A percentile compares a stretch with the other conserved stretches of the same genome.
These are phyloP conservation scores for Mucor lusitanicus DNA, from an alignment of 371 early-diverging fungal species.

Conservation along the genomic window DNA sequence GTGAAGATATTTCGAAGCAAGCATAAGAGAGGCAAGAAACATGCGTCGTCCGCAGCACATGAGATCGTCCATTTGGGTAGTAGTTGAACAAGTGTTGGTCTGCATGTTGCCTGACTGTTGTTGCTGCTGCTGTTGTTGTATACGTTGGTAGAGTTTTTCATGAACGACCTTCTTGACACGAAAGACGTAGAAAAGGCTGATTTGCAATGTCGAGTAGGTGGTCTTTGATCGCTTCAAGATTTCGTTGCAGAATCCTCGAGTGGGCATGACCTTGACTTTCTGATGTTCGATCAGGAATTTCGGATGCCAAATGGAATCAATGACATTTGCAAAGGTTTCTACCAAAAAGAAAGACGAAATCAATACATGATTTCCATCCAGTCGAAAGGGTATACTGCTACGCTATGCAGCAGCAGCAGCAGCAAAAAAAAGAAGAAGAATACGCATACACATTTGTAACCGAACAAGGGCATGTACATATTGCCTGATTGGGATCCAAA, in stretches of 20 bases:
- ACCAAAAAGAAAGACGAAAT: background rate
- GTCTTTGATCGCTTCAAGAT: conserved; percentile 73
- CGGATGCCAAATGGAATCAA: conserved; percentile 50
- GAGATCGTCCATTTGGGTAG: conserved; percentile 28
- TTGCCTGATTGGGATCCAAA: conserved; percentile 2
- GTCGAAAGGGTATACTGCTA: background rate
- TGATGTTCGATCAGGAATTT: conserved; percentile 31
- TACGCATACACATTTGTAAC: background rate
- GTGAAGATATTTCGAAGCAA: conserved; percentile 72
- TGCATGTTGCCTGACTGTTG: conserved; percentile 3
- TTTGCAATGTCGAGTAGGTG: conserved; percentile 77
- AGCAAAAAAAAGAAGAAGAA: background rate
- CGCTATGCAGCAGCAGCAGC: too few species aligned
- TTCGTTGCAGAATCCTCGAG: conserved; percentile 64
- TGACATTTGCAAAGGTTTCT: conserved; percentile 32
- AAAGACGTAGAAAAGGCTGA: conserved; percentile 67
- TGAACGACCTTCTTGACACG: conserved; percentile 46
- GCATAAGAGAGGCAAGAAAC: conserved; percentile 71
- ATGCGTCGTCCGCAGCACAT: conserved; percentile 73
- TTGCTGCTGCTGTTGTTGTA: background rate
- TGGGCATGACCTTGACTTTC: conserved; percentile 50
- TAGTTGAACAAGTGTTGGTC: conserved; percentile 7
- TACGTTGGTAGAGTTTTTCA: conserved; percentile 27
- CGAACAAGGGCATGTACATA: background rate
- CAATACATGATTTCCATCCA: background rate